Evolutionary conservation across 306 rosid genomes (phyloP), one percentile per base, ranked within the genome.

Genomic region (Malus sylvestris): DNA sequence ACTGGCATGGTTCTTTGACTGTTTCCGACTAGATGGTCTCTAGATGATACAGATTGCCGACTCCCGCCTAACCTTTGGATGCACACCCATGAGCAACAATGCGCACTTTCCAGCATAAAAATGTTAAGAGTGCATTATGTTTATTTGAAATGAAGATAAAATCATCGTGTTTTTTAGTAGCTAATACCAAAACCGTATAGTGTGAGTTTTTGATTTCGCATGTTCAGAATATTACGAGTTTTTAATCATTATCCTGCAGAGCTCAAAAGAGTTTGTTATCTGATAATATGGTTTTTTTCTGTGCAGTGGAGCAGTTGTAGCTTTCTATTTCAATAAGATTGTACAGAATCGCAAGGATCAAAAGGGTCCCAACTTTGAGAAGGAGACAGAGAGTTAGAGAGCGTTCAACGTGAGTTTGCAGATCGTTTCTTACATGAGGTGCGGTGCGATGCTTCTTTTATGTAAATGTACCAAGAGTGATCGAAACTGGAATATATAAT

Each of bases 251-350:
- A 42, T 65, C 16, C 3, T 16, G 15, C 30, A 10, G 44, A 10
- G 2, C 12, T 1, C 32, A 4, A 30, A 27, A 51, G 19, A 72
- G 25, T 29, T 73, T 72, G 68, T 13, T 23, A 33, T 25, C 72
- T 84, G 62, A 82, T 60, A 25, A 20, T 32, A 67, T 73, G 23
- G 70, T 84, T 78, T 55, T 55, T 45, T 62, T 16, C 73, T 38
- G 38, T 88, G 90, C 91, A 96, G 99, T 74, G 98, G 91, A 52
- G 91, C 87, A 1, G 89, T 84, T 42, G 90, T 68, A 76, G 87
- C 90, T 53, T 87, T 96, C 79, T 96, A 86, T 68, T 61, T 93
- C 82, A 88, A 87, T 29, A 93, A 84, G 83, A 81, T 91, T 55
- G 44, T 74, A 33, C 85, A 80, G 85, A 81, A 86, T 18, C 70